These are phyloP conservation scores for Daldinia bambusicola DNA, from an alignment of 495 filamentous ascomycete species.

Conservation along the genomic window DNA sequence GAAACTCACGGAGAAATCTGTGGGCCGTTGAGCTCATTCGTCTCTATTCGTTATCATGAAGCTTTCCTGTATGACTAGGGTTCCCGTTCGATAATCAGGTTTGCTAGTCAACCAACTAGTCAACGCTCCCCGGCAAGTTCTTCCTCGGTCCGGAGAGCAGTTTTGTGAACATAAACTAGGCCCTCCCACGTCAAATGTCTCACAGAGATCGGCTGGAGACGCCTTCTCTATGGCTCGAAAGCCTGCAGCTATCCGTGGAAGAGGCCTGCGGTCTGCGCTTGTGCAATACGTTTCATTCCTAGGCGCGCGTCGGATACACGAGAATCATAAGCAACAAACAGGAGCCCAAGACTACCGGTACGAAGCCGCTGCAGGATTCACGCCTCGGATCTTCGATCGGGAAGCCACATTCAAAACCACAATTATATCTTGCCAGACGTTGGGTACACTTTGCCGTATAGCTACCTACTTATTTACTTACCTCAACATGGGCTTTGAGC, in stretches of 20 bases:
- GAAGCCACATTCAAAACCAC: conserved; percentile 34
- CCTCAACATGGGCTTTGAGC: not conserved
- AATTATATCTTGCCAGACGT: conserved; percentile 9
- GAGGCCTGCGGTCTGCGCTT: conserved; percentile 21
- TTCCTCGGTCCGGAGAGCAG: conserved; percentile 26
- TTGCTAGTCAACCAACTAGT: conserved; percentile 17
- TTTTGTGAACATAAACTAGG: conserved; percentile 31
- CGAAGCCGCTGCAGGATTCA: conserved; percentile 18
- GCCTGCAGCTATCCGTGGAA: conserved; percentile 40
- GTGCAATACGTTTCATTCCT: conserved; percentile 38
- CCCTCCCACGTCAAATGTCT: conserved; percentile 41
- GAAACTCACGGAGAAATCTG: not conserved
- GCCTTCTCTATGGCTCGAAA: conserved; percentile 40
- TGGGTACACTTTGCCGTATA: conserved; percentile 10
- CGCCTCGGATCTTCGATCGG: conserved; percentile 34
- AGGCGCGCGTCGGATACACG: conserved; percentile 34
- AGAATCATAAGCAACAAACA: conserved; percentile 39
- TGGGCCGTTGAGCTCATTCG: not conserved
- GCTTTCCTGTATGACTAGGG: conserved; percentile 23
- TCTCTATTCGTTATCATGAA: conserved; percentile 6
- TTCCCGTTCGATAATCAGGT: conserved; percentile 31
- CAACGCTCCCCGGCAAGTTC: conserved; percentile 15
- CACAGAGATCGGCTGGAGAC: conserved; percentile 38
- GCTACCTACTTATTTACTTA: not conserved
- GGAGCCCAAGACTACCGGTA: conserved; percentile 11